Percentiles rank a stretch among this genome's conserved stretches.
Conservation (phyloP, 2,329 filamentous ascomycete species). For the Nakataea oryzae region DNA sequence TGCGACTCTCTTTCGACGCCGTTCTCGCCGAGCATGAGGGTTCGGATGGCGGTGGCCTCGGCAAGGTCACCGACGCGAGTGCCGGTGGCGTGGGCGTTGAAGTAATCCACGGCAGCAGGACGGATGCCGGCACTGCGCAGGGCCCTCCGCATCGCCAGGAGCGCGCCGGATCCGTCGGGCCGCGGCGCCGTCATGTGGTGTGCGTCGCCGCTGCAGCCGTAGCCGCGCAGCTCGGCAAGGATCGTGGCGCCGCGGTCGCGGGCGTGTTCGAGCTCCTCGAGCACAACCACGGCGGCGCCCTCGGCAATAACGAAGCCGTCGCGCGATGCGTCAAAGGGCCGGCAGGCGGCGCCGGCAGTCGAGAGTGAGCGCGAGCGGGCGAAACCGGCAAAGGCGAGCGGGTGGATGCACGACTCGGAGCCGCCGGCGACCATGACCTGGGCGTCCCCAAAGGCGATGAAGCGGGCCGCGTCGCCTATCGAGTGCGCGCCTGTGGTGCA, state of each 20-base stretch:
- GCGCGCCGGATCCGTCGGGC: conserved; percentile 71
- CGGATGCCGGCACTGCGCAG: conserved; percentile 60
- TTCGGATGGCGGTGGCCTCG: conserved; percentile 74
- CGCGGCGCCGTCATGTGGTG: conserved; percentile 88
- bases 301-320: conserved; percentile 89
- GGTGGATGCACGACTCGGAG: conserved; percentile 91
- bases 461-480: conserved; percentile 84
- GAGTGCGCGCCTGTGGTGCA: conserved; percentile 95
- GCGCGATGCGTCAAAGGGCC: conserved; percentile 75
- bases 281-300: conserved; percentile 75
- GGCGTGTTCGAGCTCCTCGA: conserved; percentile 88
- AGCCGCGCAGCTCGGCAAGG: conserved; percentile 82
- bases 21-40: conserved; percentile 63
- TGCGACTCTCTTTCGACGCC: conserved; percentile 50
- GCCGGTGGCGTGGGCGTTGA: conserved; percentile 92
- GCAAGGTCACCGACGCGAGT: conserved; percentile 79
- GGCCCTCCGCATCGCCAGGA: conserved; percentile 75
- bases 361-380: conserved; percentile 77
- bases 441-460: conserved; percentile 85
- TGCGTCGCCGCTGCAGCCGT: conserved; percentile 84
- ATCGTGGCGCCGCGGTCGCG: conserved; percentile 67
- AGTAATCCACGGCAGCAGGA: conserved; percentile 70
- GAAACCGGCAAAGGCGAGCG: conserved; percentile 85
- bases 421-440: conserved; percentile 96
- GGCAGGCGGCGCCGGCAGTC: conserved; percentile 58